Conservation (phyloP, 768 basidiomycete genomes). For the Tricholoma terreum region DNA sequence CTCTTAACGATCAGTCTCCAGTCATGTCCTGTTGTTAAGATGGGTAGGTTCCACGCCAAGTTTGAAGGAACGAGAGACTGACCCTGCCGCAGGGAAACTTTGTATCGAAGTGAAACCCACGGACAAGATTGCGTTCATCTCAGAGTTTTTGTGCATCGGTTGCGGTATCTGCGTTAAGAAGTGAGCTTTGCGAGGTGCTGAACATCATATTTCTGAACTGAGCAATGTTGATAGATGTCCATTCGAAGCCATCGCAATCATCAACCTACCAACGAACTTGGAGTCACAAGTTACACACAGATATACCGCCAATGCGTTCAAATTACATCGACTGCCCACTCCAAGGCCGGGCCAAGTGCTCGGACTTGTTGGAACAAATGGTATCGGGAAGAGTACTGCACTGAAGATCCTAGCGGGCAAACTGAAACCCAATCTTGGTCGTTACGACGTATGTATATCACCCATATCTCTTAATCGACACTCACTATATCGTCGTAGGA, state of each 20-base stretch:
- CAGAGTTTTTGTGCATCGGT: constrained; percentile 97
- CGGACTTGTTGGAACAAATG: constrained; percentile 98
- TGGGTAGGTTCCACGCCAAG: constrained; percentile 14
- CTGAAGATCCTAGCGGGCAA: constrained; percentile 96
- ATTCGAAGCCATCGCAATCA: constrained; percentile 98
- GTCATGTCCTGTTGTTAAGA: constrained; percentile 27
- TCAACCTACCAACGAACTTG: constrained; percentile 97
- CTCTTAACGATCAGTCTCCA: constrained; percentile 14
- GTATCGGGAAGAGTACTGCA: constrained; percentile 99
- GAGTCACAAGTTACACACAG: constrained; percentile 96
- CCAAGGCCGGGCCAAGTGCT: constrained; percentile 97
- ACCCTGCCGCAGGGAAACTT: constrained; percentile 60
- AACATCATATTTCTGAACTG: not conserved
- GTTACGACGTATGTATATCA: constrained; percentile 73
- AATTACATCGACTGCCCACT: constrained; percentile 95
- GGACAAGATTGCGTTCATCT: constrained; percentile 98
- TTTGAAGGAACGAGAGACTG: not conserved
- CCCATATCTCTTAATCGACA: not conserved
- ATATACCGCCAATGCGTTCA: constrained; percentile 98
- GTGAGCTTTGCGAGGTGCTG: constrained; percentile 45
- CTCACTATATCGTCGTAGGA: constrained; percentile 47
- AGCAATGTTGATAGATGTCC: constrained; percentile 66
- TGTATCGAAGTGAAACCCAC: constrained; percentile 97
- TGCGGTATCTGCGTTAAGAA: constrained; percentile 99
- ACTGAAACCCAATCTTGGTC: constrained; percentile 95